A percentile compares a stretch with the other conserved stretches of the same genome.
phyloP scores from a whole-genome alignment of 306 rosid species.

The Alnus rubra region DNA sequence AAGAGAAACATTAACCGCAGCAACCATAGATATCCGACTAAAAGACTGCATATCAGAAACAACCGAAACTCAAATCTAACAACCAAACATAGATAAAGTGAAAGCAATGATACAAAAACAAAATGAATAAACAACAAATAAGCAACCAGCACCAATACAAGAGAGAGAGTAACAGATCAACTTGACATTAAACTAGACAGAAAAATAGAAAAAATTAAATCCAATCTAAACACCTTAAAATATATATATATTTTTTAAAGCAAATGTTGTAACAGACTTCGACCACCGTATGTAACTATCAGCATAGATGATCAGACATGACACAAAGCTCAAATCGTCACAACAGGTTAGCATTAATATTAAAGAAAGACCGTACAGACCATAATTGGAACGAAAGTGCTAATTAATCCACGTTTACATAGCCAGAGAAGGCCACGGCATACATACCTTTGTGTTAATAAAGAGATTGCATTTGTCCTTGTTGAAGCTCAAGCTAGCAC shows the following conservation, averaged over 20 bases:
- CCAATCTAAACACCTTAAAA: background rate
- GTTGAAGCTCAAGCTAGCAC: slow-evolving; percentile 41
- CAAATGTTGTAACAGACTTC: background rate
- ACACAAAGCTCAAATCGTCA: background rate
- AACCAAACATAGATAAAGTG: background rate
- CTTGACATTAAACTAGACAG: background rate
- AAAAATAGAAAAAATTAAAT: background rate
- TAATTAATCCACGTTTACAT: background rate
- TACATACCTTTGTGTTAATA: slow-evolving; percentile 43
- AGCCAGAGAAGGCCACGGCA: background rate
- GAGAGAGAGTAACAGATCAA: background rate
- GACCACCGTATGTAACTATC: background rate
- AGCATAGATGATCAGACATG: background rate
- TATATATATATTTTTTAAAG: background rate
- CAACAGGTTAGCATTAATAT: background rate
- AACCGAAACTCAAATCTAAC: background rate
- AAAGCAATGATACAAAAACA: background rate
- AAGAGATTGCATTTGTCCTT: slow-evolving; percentile 38
- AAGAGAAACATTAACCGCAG: slow-evolving; percentile 69
- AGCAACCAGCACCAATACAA: background rate
- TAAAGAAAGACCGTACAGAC: background rate
- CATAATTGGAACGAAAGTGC: background rate
- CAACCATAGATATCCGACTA: slow-evolving; percentile 72
- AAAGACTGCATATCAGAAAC: slow-evolving; percentile 49
- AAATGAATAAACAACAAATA: background rate